Conservation (phyloP, 768 basidiomycete genomes). For the Russula griseocarnosa region DNA sequence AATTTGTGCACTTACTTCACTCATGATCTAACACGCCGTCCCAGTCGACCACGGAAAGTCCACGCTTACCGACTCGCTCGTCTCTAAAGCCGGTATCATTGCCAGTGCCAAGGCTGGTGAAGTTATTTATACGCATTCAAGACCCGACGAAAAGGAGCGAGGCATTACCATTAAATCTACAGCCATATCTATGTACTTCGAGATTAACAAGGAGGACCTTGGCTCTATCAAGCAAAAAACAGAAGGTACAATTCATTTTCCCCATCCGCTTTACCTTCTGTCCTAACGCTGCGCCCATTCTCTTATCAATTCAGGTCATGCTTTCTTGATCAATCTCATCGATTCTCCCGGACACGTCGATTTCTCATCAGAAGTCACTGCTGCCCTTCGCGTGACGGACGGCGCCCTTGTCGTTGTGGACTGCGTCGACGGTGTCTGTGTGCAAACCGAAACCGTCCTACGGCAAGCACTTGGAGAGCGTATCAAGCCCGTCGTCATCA, state of each 20-base stretch:
- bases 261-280: conserved; percentile 12
- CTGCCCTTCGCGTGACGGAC: conserved; percentile 98
- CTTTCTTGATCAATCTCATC: conserved; percentile 99
- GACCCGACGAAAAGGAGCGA: conserved; percentile 98
- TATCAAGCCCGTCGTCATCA: conserved; percentile 98
- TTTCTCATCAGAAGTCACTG: conserved; percentile 99
- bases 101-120: conserved; percentile 92
- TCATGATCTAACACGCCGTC: conserved; percentile 15
- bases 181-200: conserved; percentile 99
- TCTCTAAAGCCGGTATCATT: conserved; percentile 99
- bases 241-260: conserved; percentile 51
- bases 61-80: conserved; percentile 96
- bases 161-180: conserved; percentile 99
- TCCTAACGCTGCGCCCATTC: conserved; percentile 19
- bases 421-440: conserved; percentile 99
- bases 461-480: conserved; percentile 96
- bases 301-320: conserved; percentile 53
- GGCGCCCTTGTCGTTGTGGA: conserved; percentile 99
- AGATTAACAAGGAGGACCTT: conserved; percentile 87
- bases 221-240: conserved; percentile 90
- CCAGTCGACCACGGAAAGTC: conserved; percentile 99
- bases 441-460: conserved; percentile 98
- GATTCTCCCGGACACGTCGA: conserved; percentile 99
- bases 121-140: conserved; percentile 93
- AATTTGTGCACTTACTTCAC: conserved; percentile 26